Evolutionary conservation across 345 rosid genomes (phyloP).

Genomic region (Anacardium occidentale): DNA sequence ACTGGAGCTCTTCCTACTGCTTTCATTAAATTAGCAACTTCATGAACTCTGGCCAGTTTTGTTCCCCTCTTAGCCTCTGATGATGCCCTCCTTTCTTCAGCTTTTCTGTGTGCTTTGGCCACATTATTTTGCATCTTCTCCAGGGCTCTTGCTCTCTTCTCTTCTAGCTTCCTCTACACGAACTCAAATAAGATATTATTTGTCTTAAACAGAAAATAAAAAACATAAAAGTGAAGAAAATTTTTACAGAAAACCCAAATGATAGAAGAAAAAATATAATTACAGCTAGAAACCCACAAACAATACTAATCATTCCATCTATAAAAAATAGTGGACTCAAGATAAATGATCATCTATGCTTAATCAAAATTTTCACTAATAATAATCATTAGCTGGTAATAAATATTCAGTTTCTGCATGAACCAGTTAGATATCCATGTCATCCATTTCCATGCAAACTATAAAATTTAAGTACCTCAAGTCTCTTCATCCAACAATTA

Average conservation of each 20-base stretch:
- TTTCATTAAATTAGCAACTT: conserved; percentile 82
- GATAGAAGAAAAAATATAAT: too few species aligned
- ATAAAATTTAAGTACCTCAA: conserved; percentile 57
- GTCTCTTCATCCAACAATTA: conserved; percentile 82
- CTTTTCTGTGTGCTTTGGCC: conserved; percentile 80
- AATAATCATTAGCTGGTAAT: not conserved
- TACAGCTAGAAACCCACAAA: not conserved
- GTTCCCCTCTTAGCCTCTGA: conserved; percentile 83
- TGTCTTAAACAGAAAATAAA: too few species aligned
- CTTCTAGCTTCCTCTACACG: conserved; percentile 88
- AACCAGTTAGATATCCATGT: not conserved
- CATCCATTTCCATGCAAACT: not conserved
- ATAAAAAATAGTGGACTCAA: too few species aligned
- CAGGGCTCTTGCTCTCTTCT: conserved; percentile 72
- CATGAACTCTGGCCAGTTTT: conserved; percentile 68
- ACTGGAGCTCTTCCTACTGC: conserved; percentile 89
- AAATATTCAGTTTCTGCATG: not conserved
- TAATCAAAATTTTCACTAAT: too few species aligned
- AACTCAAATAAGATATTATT: not conserved
- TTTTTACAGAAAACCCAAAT: too few species aligned
- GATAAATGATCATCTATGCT: too few species aligned
- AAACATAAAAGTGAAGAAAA: too few species aligned
- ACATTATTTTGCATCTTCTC: conserved; percentile 91
- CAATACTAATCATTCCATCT: too few species aligned
- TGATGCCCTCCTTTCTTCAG: conserved; percentile 91